phyloP scores from a whole-genome alignment of 345 rosid species.

The Brassica incana region DNA sequence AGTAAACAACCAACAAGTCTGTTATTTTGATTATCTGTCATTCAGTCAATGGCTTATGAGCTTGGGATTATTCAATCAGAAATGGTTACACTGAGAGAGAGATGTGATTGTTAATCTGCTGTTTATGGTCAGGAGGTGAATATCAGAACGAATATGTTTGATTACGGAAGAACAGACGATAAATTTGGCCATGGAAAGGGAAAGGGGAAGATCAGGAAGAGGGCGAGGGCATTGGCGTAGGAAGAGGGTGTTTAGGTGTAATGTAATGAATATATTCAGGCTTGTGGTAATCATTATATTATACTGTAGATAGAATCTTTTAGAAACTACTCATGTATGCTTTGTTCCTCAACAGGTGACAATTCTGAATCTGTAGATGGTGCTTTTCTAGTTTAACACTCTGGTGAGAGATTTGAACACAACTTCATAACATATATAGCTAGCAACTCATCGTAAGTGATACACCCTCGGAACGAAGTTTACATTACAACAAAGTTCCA shows the following conservation, averaged over 20 bases:
- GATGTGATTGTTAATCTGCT: conserved; percentile 1
- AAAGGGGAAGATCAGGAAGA: conserved; percentile 54
- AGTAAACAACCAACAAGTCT: not conserved
- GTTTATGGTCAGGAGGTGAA: conserved; percentile 51
- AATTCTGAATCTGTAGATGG: conserved; percentile 21
- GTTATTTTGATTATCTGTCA: conserved; percentile 7
- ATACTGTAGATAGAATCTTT: conserved; percentile 3
- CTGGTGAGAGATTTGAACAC: not conserved
- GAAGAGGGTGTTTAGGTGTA: no score
- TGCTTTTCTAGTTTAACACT: not conserved
- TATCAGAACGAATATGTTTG: conserved; percentile 72
- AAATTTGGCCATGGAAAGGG: conserved; percentile 34
- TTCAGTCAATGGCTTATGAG: not conserved
- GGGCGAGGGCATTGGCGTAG: conserved; percentile 45
- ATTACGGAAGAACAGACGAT: conserved; percentile 53
- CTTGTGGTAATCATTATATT: not conserved
- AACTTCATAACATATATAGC: not conserved
- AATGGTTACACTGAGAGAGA: not conserved
- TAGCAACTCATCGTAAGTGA: not conserved
- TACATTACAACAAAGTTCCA: conserved; percentile 20
- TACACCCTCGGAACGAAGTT: conserved; percentile 14
- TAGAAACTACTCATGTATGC: conserved; percentile 12
- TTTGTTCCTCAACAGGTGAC: conserved; percentile 21
- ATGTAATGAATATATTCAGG: conserved; percentile 1
- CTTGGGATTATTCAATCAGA: not conserved